Base-by-base conservation (phyloP, 257 asterid genomes). In the Echites panduratus region DNA sequence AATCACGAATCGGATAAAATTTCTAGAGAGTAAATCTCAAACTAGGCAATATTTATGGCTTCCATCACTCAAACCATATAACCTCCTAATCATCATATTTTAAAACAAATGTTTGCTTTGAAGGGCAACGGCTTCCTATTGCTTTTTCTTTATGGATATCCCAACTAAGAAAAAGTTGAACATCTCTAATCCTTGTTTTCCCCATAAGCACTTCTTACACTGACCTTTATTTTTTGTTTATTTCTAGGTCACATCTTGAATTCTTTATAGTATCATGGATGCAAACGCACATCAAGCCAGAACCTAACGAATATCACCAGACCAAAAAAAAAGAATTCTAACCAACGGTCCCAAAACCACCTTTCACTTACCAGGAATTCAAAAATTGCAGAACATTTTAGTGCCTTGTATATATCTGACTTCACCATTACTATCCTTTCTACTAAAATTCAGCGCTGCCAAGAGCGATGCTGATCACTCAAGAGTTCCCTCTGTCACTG, bases 331-430 rank as follows among this genome's bases (percentile, higher is more conserved):
- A 4, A 24, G 53, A 24, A 54, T 19, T 27, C 20, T 12, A 26
- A 66, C 57, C 77, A 74, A 66, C 48, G 77, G 72, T 67, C 50
- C 2, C 47, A 17, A 74, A 74, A 53, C 73, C 78, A 67, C 43
- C 41, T 27, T 56, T 66, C 20, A 74, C 77, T 74, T 66, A 43
- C 61, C 35, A 74, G 29, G 41, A 44, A 20, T 26, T 17, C 54
- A 44, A 22, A 22, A 26, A 27, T 56, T 22, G 69, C 56, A 59
- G 19, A 45, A 2, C 47, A 50, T 44, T 3, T 5, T 1, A 2
- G 2, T 12, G 3, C 61, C 22, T 20, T 27, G 41, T 44, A 56
- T 67, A 66, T 75, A 67, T 38, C 1, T 0, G 2, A 13, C 0
- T 3, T 13, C 7, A 41, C 45, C 53, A 17, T 16, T 40, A 7